These are phyloP conservation scores for Astraeus odoratus DNA, from an alignment of 768 basidiomycete genomes.

Conservation along the genomic window DNA sequence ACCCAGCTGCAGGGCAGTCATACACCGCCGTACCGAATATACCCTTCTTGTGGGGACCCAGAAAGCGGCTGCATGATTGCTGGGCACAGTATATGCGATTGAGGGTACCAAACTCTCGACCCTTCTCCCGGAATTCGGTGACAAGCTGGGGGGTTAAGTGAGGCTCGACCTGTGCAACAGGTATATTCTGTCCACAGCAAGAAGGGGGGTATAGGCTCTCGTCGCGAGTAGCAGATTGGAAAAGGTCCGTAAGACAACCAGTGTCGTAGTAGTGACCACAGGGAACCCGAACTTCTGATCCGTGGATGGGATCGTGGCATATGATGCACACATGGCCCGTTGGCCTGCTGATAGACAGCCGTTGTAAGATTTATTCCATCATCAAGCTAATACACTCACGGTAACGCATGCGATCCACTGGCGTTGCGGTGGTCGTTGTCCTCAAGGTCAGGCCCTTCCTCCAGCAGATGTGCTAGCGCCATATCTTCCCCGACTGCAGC, in stretches of 20 bases:
- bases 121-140: slow-evolving; percentile 19
- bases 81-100: slow-evolving; percentile 34
- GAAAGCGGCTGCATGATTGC: slow-evolving; percentile 30
- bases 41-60: slow-evolving; percentile 25
- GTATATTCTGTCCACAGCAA: slow-evolving; percentile 30
- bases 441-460: slow-evolving; percentile 5
- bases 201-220: slow-evolving; percentile 36
- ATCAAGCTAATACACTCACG: slow-evolving; percentile 7
- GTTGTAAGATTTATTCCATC: neutral
- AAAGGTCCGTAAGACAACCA: slow-evolving; percentile 28
- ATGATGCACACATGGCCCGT: slow-evolving; percentile 30
- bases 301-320: slow-evolving; percentile 28
- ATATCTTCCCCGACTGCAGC: slow-evolving; percentile 15
- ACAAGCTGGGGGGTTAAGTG: slow-evolving; percentile 19
- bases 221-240: slow-evolving; percentile 29
- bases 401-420: neutral
- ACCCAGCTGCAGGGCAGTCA: slow-evolving; percentile 14
- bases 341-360: neutral
- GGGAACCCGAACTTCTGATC: slow-evolving; percentile 20
- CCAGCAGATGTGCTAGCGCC: slow-evolving; percentile 15
- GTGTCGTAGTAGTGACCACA: slow-evolving; percentile 33
- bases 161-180: slow-evolving; percentile 15
- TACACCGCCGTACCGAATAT: slow-evolving; percentile 18
- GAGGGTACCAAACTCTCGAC: slow-evolving; percentile 24
- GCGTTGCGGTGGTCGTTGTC: neutral